These are phyloP conservation scores for Ailanthus altissimus DNA, from an alignment of 345 rosid species.

Conservation along the genomic window DNA sequence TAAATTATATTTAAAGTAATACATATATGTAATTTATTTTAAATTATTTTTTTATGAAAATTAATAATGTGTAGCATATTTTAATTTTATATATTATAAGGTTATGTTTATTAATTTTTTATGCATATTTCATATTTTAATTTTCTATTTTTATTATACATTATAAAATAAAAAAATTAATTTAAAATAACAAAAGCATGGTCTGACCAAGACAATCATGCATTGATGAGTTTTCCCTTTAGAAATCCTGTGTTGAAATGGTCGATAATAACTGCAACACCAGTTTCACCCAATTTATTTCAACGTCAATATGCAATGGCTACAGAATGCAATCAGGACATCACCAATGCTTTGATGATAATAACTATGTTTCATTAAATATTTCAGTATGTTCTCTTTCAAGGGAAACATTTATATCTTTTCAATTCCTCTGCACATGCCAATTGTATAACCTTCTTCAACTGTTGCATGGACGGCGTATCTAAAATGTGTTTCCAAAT, in stretches of 20 bases:
- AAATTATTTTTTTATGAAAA: too few relatives aligned
- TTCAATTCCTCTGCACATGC: background rate
- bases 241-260: background rate
- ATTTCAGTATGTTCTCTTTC: background rate
- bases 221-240: background rate
- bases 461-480: background rate
- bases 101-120: too few relatives aligned
- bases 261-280: background rate
- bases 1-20: too few relatives aligned
- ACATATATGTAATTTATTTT: too few relatives aligned
- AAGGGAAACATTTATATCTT: background rate
- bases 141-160: too few relatives aligned
- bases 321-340: background rate
- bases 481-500: background rate
- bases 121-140: too few relatives aligned
- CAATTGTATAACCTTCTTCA: background rate
- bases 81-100: too few relatives aligned
- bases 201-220: background rate
- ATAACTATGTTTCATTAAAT: background rate
- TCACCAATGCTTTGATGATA: background rate
- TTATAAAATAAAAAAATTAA: too few relatives aligned
- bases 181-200: too few relatives aligned
- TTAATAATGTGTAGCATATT: too few relatives aligned
- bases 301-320: background rate
- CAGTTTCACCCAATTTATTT: background rate